These are phyloP conservation scores for Balakata baccata DNA, from an alignment of 345 rosid genomes.

Conservation along the genomic window DNA sequence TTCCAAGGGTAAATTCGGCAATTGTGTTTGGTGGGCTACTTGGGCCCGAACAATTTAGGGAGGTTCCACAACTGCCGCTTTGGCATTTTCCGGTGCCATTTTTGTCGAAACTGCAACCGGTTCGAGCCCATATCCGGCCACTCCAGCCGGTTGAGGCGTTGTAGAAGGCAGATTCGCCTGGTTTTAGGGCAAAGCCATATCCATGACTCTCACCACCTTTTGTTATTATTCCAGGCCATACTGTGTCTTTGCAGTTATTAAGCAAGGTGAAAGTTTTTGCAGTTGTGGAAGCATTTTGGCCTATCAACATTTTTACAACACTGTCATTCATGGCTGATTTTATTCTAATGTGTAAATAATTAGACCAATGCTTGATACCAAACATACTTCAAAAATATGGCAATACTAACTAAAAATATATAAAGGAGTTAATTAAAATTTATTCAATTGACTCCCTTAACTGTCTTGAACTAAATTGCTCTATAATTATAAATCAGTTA, in stretches of 20 bases:
- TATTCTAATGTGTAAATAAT: too few relatives aligned
- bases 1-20: constrained; percentile 52
- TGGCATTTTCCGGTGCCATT: constrained; percentile 62
- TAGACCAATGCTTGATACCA: too few relatives aligned
- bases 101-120: constrained; percentile 62
- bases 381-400: too few relatives aligned
- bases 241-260: constrained; percentile 54
- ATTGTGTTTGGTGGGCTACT: constrained; percentile 68
- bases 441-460: too few relatives aligned
- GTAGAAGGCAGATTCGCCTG: constrained; percentile 56
- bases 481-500: too few relatives aligned
- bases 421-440: too few relatives aligned
- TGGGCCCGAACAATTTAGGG: constrained; percentile 52
- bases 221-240: constrained; percentile 71
- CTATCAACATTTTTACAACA: neutral
- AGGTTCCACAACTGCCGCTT: constrained; percentile 66
- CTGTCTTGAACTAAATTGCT: too few relatives aligned
- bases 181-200: constrained; percentile 54
- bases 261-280: constrained; percentile 51
- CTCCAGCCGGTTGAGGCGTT: constrained; percentile 68
- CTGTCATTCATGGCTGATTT: too few relatives aligned
- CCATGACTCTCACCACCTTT: constrained; percentile 47
- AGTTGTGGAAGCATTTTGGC: constrained; percentile 23
- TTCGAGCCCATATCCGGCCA: constrained; percentile 88
- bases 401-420: too few relatives aligned